phyloP scores from a whole-genome alignment of 148 eudicot species.

The Mesembryanthemum crystallinum region DNA sequence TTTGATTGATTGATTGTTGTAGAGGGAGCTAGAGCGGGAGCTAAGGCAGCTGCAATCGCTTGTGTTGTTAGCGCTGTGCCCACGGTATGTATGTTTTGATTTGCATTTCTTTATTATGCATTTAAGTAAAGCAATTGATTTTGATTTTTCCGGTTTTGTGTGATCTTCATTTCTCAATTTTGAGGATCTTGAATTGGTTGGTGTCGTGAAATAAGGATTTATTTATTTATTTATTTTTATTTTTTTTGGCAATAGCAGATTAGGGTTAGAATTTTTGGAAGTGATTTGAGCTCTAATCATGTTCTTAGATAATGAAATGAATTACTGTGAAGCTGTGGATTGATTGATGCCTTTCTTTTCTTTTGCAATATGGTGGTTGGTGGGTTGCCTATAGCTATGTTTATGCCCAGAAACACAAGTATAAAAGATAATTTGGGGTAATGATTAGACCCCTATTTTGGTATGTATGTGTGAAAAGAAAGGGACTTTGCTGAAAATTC shows the following conservation, averaged over 20 bases:
- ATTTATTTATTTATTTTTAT: too few relatives aligned
- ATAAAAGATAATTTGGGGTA: too few relatives aligned
- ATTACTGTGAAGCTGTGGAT: too few relatives aligned
- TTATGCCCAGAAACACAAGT: too few relatives aligned
- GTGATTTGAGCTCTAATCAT: too few relatives aligned
- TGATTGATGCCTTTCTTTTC: too few relatives aligned
- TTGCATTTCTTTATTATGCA: not conserved
- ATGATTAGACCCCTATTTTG: too few relatives aligned
- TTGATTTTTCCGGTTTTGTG: not conserved
- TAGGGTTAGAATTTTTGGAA: not conserved
- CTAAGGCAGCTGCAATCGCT: slow-evolving; percentile 67
- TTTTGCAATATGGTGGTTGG: too few relatives aligned
- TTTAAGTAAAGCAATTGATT: not conserved
- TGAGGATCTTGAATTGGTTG: not conserved
- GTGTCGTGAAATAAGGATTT: not conserved
- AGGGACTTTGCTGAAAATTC: not conserved
- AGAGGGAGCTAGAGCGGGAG: slow-evolving; percentile 81
- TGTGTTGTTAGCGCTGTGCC: slow-evolving; percentile 63
- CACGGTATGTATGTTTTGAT: slow-evolving; percentile 39
- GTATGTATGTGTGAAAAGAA: not conserved
- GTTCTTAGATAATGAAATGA: too few relatives aligned
- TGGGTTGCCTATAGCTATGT: too few relatives aligned
- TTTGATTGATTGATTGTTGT: slow-evolving; percentile 7
- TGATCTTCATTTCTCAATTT: not conserved
- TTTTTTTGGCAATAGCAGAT: not conserved